These are phyloP conservation scores for Aspergillus sclerotioniger DNA, from an alignment of 495 filamentous ascomycete species.

Conservation along the genomic window DNA sequence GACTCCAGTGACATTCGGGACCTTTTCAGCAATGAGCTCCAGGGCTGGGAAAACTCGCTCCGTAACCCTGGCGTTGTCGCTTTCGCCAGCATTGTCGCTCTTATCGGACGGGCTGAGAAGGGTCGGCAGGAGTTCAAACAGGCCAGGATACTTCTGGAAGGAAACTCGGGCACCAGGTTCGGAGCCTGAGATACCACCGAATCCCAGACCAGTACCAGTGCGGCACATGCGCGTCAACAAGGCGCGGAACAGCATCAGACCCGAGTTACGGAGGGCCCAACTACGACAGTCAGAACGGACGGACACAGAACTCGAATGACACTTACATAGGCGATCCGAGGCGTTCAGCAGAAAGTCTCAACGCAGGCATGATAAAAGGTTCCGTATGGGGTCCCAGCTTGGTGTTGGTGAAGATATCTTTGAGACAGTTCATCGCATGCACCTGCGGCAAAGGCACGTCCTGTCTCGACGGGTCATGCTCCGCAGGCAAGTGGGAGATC, in stretches of 20 bases:
- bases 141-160: constrained; percentile 65
- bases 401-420: constrained; percentile 80
- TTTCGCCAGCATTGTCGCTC: constrained; percentile 27
- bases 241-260: constrained; percentile 82
- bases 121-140: constrained; percentile 64
- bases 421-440: constrained; percentile 87
- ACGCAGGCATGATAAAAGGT: constrained; percentile 62
- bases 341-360: constrained; percentile 71
- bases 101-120: constrained; percentile 54
- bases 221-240: constrained; percentile 68
- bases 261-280: constrained; percentile 93
- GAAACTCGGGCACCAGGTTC: constrained; percentile 43
- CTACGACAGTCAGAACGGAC: constrained; percentile 38
- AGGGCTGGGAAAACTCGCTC: constrained; percentile 86
- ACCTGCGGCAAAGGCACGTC: constrained; percentile 79
- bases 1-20: constrained; percentile 33
- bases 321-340: constrained; percentile 61
- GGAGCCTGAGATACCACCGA: constrained; percentile 42
- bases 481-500: constrained; percentile 56
- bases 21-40: constrained; percentile 66
- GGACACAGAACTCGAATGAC: neutral
- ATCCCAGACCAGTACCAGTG: constrained; percentile 33
- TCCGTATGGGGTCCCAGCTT: constrained; percentile 63
- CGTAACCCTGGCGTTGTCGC: constrained; percentile 46
- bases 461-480: constrained; percentile 38